Base-by-base conservation (phyloP, 1,284 basidiomycete species). In the Moniliella sp. region DNA sequence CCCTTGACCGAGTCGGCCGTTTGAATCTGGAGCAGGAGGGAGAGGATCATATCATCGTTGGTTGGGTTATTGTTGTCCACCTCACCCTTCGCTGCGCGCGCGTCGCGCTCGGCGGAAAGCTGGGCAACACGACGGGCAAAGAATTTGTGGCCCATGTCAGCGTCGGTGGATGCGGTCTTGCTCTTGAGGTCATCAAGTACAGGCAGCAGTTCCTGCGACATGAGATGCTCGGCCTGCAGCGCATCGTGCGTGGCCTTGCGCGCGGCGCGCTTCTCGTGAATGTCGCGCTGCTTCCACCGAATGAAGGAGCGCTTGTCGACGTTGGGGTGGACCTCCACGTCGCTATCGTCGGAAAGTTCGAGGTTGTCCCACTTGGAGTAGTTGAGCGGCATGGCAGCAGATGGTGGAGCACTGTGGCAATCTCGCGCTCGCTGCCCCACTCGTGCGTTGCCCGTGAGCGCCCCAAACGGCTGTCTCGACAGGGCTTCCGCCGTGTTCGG, bases 281-380 rank as follows among this genome's bases (percentile, higher is more conserved):
- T 97, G 62, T 93, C 81, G 48, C 84, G 78, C 61, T 91, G 88
- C 62, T 88, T 88, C 86, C 81, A 91, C 13, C 36, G 36, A 25
- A 58, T 50, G 35, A 58, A 58, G 17, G 49, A 52, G 5, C 12
- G 27, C 28, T 57, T 56, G 48, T 53, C 57, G 19, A 58, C 57
- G 34, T 97, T 97, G 29, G 88, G 88, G 63, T 97, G 88, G 0
- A 83, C 83, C 63, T 97, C 91, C 64, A 97, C 86, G 63, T 99
- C 88, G 15, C 83, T 91, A 65, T 97, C 91, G 61, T 99, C 88
- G 7, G 84, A 93, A 47, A 97, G 72, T 17, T 97, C 86, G 36
- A 97, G 75, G 48, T 76, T 73, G 62, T 94, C 88, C 88, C 88
- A 97, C 66, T 94, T 94, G 46, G 78, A 79, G 65, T 94, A 94